Percentiles rank a stretch among this genome's conserved stretches.
phyloP scores from a whole-genome alignment of 1,284 basidiomycete genomes.

The Naganishia albida region DNA sequence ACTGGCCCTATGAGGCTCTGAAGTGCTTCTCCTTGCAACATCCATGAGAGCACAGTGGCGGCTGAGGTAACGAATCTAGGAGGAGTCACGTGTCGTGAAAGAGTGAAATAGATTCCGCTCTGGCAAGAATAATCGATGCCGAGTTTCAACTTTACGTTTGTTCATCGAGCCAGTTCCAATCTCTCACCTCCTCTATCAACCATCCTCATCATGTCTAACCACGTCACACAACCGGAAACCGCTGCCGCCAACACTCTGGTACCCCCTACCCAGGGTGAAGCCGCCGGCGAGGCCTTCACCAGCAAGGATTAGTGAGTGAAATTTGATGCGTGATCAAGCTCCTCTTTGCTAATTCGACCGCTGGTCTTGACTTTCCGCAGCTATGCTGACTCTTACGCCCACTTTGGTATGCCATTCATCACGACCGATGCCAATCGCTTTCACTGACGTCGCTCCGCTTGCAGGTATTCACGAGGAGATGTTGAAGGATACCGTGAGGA shows the following conservation, averaged over 20 bases:
- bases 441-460: constrained; percentile 18
- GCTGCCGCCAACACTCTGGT: constrained; percentile 25
- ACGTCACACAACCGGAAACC: constrained; percentile 21
- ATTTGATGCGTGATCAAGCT: constrained; percentile 1
- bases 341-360: background rate
- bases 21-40: no score
- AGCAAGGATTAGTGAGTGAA: constrained; percentile 31
- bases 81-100: background rate
- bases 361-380: constrained; percentile 24
- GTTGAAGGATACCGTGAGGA: constrained; percentile 96
- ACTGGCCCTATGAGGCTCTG: no score
- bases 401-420: constrained; percentile 69
- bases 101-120: constrained; percentile 7
- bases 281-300: constrained; percentile 29
- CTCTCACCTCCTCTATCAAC: background rate
- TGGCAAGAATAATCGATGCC: constrained; percentile 20
- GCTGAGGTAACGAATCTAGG: background rate
- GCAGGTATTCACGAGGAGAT: constrained; percentile 97
- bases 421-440: constrained; percentile 21
- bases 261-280: constrained; percentile 31
- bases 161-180: background rate
- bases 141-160: background rate
- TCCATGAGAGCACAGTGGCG: background rate
- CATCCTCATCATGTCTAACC: constrained; percentile 18
- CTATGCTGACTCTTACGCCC: constrained; percentile 73